These are phyloP conservation scores for Microcos paniculata DNA, from an alignment of 345 rosid genomes.

Conservation along the genomic window DNA sequence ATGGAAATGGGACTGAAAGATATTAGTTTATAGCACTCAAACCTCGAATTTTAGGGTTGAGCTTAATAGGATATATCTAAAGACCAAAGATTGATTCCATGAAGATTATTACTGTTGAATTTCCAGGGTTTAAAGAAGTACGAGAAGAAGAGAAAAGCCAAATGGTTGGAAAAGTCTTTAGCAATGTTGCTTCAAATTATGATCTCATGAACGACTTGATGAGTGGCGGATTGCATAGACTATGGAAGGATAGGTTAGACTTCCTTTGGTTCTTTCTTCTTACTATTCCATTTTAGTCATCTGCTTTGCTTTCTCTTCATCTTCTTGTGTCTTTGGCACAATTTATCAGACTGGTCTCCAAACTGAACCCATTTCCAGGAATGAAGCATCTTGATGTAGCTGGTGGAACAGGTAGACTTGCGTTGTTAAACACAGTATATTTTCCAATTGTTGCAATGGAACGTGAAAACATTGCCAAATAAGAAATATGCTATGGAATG, in stretches of 20 bases:
- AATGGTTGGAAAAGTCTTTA: conserved; percentile 86
- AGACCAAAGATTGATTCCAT: background rate
- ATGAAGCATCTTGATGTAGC: conserved; percentile 99
- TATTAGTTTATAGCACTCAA: background rate
- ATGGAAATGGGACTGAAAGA: background rate
- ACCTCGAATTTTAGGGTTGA: background rate
- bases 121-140: conserved; percentile 85
- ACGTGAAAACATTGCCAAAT: background rate
- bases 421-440: background rate
- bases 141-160: conserved; percentile 81
- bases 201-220: conserved; percentile 98
- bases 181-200: conserved; percentile 83
- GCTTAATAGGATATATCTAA: background rate
- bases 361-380: conserved; percentile 86
- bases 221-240: conserved; percentile 90
- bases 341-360: conserved; percentile 68
- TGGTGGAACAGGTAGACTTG: conserved; percentile 77
- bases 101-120: background rate
- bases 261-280: background rate
- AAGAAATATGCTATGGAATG: background rate
- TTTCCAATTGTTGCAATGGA: background rate
- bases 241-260: conserved; percentile 92
- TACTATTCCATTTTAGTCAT: conserved; percentile 6
- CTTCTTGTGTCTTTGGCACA: conserved; percentile 9
- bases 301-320: conserved; percentile 4